These are phyloP conservation scores for Tricholoma bakamatsutake DNA, from an alignment of 768 basidiomycete genomes.

Conservation along the genomic window DNA sequence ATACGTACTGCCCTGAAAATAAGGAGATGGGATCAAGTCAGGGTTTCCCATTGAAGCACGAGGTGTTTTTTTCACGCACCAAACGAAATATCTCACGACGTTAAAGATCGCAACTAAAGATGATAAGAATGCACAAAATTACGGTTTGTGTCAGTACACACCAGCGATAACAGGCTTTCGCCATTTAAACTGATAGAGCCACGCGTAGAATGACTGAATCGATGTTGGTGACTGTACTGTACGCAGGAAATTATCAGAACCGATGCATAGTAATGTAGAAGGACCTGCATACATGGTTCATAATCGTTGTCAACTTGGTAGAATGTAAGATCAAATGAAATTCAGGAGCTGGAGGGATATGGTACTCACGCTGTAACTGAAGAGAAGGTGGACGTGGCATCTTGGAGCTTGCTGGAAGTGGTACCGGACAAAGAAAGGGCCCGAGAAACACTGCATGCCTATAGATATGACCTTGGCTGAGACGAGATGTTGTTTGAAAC, in stretches of 20 bases:
- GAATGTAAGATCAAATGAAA: not conserved
- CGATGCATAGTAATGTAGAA: not conserved
- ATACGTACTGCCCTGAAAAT: conserved; percentile 20
- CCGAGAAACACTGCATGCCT: conserved; percentile 2
- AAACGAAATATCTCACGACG: conserved; percentile 30
- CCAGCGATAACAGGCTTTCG: conserved; percentile 34
- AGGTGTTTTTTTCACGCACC: conserved; percentile 24
- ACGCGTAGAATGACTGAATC: conserved; percentile 26
- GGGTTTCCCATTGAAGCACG: not conserved
- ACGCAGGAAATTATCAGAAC: not conserved
- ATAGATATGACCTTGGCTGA: conserved; percentile 1
- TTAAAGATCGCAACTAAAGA: conserved; percentile 33
- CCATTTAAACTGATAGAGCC: conserved; percentile 36
- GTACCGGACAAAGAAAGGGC: conserved; percentile 34
- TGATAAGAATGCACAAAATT: not conserved
- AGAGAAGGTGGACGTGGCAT: conserved; percentile 37
- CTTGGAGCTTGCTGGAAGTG: conserved; percentile 29
- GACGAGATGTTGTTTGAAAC: not conserved
- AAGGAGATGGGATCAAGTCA: not conserved
- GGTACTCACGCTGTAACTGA: conserved; percentile 32
- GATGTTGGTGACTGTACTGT: conserved; percentile 10
- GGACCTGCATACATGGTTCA: not conserved
- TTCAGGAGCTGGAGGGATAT: not conserved
- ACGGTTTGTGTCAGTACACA: conserved; percentile 13
- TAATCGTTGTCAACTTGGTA: not conserved